Conservation (phyloP, 148 eudicot species). For the Silene latifolia region DNA sequence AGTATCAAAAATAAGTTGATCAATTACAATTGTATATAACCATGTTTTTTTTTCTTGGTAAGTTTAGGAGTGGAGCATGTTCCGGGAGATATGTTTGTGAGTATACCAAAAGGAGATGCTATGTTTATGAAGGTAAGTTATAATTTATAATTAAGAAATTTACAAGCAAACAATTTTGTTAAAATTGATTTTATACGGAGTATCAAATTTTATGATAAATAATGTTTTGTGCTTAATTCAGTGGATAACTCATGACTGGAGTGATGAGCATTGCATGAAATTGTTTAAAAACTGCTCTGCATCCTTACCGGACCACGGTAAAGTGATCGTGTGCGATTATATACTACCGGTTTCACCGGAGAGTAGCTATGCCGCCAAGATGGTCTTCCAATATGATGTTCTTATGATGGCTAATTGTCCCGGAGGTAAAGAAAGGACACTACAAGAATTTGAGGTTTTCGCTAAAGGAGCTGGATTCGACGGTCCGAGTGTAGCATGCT, state of each 20-base stretch:
- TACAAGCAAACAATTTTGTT: neutral
- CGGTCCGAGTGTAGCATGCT: constrained; percentile 10
- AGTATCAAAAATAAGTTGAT: too few species aligned
- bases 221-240: constrained; percentile 8
- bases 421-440: constrained; percentile 21
- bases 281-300: constrained; percentile 64
- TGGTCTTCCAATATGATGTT: constrained; percentile 15
- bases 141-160: neutral
- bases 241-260: constrained; percentile 87
- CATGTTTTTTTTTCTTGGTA: neutral
- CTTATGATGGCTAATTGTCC: constrained; percentile 13
- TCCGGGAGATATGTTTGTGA: constrained; percentile 81
- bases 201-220: neutral
- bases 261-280: constrained; percentile 65
- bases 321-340: constrained; percentile 71
- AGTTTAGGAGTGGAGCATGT: constrained; percentile 62
- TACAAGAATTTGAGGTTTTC: constrained; percentile 13
- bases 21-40: neutral
- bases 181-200: neutral
- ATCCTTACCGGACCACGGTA: constrained; percentile 68
- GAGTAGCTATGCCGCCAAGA: neutral
- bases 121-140: constrained; percentile 71
- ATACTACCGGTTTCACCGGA: constrained; percentile 19
- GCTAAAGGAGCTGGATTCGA: constrained; percentile 24
- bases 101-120: constrained; percentile 77